Evolutionary conservation across 1,139 yeast species (phyloP).

Genomic region (Candida neerlandica): DNA sequence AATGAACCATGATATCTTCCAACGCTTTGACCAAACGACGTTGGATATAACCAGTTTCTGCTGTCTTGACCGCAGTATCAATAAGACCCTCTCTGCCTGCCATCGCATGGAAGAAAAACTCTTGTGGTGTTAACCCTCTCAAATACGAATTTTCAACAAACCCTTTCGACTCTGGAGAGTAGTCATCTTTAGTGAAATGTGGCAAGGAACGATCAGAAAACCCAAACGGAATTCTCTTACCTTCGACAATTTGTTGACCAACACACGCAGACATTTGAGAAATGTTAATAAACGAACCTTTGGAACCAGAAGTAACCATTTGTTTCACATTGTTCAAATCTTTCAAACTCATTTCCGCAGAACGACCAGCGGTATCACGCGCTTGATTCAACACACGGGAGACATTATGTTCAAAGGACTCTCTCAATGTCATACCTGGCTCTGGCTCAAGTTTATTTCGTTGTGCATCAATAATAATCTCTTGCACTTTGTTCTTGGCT

Average conservation of each 20-base stretch:
- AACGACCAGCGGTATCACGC: slow-evolving; percentile 98
- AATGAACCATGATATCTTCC: slow-evolving; percentile 98
- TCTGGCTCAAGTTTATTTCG: slow-evolving; percentile 85
- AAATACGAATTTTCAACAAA: slow-evolving; percentile 96
- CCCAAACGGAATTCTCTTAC: slow-evolving; percentile 98
- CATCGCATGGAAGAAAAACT: slow-evolving; percentile 99
- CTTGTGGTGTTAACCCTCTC: slow-evolving; percentile 98
- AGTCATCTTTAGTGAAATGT: slow-evolving; percentile 97
- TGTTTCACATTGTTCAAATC: slow-evolving; percentile 95
- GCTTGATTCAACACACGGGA: slow-evolving; percentile 93
- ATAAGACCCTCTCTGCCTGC: slow-evolving; percentile 99
- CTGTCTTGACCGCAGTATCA: slow-evolving; percentile 98
- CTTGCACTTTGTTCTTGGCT: slow-evolving; percentile 92
- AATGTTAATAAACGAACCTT: slow-evolving; percentile 97
- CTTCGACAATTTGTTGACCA: slow-evolving; percentile 99
- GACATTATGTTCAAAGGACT: slow-evolving; percentile 96
- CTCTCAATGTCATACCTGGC: slow-evolving; percentile 99
- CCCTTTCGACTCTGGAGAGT: slow-evolving; percentile 97
- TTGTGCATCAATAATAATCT: slow-evolving; percentile 90
- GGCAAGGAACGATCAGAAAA: slow-evolving; percentile 95
- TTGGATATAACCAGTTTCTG: slow-evolving; percentile 98
- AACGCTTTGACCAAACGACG: slow-evolving; percentile 98
- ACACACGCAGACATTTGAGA: slow-evolving; percentile 99
- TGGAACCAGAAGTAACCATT: slow-evolving; percentile 99
- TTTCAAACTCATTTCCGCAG: slow-evolving; percentile 94